Evolutionary conservation across 257 asterid species (phyloP).

Genomic region (Oldenlandia corymbosa): DNA sequence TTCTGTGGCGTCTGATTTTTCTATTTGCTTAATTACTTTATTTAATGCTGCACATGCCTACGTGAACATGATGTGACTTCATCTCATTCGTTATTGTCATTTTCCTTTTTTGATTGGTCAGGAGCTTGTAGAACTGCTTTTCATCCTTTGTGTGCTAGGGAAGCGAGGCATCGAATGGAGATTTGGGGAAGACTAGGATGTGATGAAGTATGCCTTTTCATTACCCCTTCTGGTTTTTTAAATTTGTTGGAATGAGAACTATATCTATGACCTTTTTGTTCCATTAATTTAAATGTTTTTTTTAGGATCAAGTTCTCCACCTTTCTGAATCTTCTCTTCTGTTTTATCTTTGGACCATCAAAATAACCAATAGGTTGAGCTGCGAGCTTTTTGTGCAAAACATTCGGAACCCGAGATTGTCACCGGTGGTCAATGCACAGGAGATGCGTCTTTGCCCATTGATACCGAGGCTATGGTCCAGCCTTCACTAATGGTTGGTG

Average conservation of each 20-base stretch:
- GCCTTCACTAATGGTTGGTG: slow-evolving; percentile 14
- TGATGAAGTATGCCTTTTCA: slow-evolving; percentile 86
- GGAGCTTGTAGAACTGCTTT: slow-evolving; percentile 98
- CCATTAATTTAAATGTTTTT: neutral
- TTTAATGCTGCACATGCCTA: too few species aligned
- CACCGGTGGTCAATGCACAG: slow-evolving; percentile 37
- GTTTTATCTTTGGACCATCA: slow-evolving; percentile 2
- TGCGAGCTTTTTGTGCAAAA: slow-evolving; percentile 91
- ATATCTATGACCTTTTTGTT: neutral
- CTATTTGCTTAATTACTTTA: too few species aligned
- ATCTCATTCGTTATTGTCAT: slow-evolving; percentile 20
- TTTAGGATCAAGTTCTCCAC: slow-evolving; percentile 6
- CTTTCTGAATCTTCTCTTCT: slow-evolving; percentile 6
- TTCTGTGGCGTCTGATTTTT: neutral
- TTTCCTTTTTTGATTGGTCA: slow-evolving; percentile 35
- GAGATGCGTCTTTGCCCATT: slow-evolving; percentile 35
- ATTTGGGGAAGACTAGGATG: slow-evolving; percentile 95
- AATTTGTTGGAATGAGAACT: neutral
- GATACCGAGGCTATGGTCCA: slow-evolving; percentile 38
- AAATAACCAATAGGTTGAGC: slow-evolving; percentile 57
- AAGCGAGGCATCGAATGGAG: slow-evolving; percentile 90
- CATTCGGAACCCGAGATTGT: slow-evolving; percentile 67
- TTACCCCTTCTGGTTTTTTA: slow-evolving; percentile 11
- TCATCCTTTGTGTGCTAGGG: slow-evolving; percentile 99
- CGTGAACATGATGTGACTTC: neutral